Evolutionary conservation across 495 filamentous ascomycete species (phyloP).

Genomic region (Opeltia flavorubescens): DNA sequence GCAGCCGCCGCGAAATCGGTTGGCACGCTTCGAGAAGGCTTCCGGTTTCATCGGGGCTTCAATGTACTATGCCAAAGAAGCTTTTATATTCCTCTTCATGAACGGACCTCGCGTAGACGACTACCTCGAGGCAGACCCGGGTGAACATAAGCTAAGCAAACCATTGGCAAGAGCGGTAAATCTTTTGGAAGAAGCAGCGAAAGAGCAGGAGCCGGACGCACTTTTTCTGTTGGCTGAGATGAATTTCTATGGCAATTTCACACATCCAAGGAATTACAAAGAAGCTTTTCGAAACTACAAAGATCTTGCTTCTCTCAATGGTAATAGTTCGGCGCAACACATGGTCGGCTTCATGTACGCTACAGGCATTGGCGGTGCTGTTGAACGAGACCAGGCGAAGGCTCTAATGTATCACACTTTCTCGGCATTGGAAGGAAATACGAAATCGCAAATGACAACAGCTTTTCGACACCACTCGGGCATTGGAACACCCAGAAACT

Average conservation of each 20-base stretch:
- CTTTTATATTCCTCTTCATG: slow-evolving; percentile 35
- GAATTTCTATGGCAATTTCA: slow-evolving; percentile 93
- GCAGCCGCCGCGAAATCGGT: slow-evolving; percentile 7
- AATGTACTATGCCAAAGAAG: slow-evolving; percentile 34
- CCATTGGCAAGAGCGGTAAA: slow-evolving; percentile 42
- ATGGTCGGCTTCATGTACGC: slow-evolving; percentile 97
- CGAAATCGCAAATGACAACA: slow-evolving; percentile 82
- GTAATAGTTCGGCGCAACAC: slow-evolving; percentile 83
- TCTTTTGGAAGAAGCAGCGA: slow-evolving; percentile 61
- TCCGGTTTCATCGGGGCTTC: slow-evolving; percentile 32
- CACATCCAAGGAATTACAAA: slow-evolving; percentile 70
- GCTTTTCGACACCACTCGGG: slow-evolving; percentile 78
- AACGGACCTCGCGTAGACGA: slow-evolving; percentile 27
- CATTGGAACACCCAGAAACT: slow-evolving; percentile 72
- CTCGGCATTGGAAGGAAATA: slow-evolving; percentile 72
- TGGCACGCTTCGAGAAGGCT: slow-evolving; percentile 21
- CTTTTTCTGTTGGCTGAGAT: slow-evolving; percentile 84
- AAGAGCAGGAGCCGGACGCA: slow-evolving; percentile 66
- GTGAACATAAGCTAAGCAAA: slow-evolving; percentile 12
- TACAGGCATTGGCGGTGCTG: slow-evolving; percentile 72
- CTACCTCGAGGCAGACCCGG: slow-evolving; percentile 12
- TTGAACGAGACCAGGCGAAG: slow-evolving; percentile 81
- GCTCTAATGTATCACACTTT: slow-evolving; percentile 90
- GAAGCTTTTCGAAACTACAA: slow-evolving; percentile 74
- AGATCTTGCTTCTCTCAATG: slow-evolving; percentile 57